phyloP scores from a whole-genome alignment of 2,329 filamentous ascomycete genomes.

The Metarhizium album region DNA sequence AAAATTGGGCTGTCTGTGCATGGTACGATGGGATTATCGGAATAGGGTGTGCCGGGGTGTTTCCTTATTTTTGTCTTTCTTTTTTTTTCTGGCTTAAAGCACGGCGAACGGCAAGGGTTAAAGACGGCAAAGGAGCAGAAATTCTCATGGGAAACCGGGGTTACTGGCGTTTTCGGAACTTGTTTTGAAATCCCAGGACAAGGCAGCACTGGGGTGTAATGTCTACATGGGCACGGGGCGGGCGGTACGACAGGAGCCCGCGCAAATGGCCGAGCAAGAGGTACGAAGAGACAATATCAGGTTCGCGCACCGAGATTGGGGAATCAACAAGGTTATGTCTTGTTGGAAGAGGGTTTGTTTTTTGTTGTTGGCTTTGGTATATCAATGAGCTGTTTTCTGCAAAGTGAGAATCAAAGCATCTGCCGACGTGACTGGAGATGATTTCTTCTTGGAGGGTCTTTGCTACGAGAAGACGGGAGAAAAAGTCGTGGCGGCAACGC shows the following conservation, averaged over 20 bases:
- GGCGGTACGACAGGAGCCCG: not conserved
- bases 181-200: not conserved
- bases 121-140: not conserved
- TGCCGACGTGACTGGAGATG: not conserved
- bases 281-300: not conserved
- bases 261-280: not conserved
- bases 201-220: not conserved
- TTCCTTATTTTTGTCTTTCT: not conserved
- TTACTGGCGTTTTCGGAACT: constrained; percentile 2
- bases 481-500: constrained; percentile 3
- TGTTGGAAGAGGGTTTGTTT: not conserved
- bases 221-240: not conserved
- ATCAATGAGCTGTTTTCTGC: not conserved
- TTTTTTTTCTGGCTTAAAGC: too few species aligned
- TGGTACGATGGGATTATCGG: not conserved
- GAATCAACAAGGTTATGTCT: not conserved
- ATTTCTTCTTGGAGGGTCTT: not conserved
- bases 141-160: not conserved
- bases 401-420: not conserved
- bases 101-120: constrained; percentile 1
- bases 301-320: not conserved
- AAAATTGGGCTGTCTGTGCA: not conserved
- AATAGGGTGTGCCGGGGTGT: not conserved
- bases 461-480: not conserved
- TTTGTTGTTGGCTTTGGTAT: not conserved